phyloP scores from a whole-genome alignment of 1,139 yeast species.

The Debaryomyces coudertii region DNA sequence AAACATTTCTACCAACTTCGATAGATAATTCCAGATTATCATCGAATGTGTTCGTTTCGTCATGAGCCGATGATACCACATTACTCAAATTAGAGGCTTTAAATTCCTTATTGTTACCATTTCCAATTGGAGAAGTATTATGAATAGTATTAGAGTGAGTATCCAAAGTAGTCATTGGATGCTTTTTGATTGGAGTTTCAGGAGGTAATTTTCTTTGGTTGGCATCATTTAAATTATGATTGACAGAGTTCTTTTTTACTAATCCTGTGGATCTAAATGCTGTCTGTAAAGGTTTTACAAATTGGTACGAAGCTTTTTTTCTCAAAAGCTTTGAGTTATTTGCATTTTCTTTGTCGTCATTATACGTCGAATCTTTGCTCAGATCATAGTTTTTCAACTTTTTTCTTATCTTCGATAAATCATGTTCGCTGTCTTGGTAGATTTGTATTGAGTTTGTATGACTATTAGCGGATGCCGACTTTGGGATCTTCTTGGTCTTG shows the following conservation, averaged over 20 bases:
- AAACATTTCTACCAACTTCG: conserved; percentile 45
- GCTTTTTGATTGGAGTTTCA: conserved; percentile 80
- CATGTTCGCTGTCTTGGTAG: conserved; percentile 22
- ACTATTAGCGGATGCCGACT: conserved; percentile 17
- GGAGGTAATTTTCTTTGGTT: conserved; percentile 51
- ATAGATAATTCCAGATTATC: conserved; percentile 37
- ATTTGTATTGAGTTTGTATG: conserved; percentile 18
- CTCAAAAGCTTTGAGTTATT: conserved; percentile 29
- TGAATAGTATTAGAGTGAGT: conserved; percentile 24
- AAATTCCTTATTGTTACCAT: conserved; percentile 19
- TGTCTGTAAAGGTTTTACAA: conserved; percentile 82
- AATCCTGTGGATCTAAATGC: conserved; percentile 81
- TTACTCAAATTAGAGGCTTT: conserved; percentile 19
- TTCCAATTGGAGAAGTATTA: conserved; percentile 8
- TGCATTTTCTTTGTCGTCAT: conserved; percentile 40
- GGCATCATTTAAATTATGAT: conserved; percentile 21
- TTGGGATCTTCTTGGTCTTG: conserved; percentile 35
- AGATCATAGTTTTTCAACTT: conserved; percentile 12
- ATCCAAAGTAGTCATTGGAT: conserved; percentile 41
- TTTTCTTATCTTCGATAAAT: conserved; percentile 9
- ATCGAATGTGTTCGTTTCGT: conserved; percentile 20
- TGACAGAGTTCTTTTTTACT: conserved; percentile 65
- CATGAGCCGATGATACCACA: conserved; percentile 24
- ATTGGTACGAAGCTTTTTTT: conserved; percentile 53
- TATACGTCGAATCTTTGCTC: conserved; percentile 2